These are phyloP conservation scores for Gossypium aridum DNA, from an alignment of 441 rosid genomes.

Conservation along the genomic window DNA sequence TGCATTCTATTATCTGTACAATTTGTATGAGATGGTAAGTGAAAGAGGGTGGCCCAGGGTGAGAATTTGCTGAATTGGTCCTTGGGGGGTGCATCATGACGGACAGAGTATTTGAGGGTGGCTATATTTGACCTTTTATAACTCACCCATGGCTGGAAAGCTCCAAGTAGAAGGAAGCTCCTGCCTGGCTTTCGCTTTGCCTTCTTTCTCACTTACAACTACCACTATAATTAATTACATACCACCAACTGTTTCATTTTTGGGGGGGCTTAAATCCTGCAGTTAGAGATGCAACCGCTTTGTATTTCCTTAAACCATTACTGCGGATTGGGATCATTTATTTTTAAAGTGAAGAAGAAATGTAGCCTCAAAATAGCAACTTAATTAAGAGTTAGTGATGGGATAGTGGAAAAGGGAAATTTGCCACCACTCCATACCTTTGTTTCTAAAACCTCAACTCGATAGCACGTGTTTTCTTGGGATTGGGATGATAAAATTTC, in stretches of 20 bases:
- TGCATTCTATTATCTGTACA: not conserved
- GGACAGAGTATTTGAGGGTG: not conserved
- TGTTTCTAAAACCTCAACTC: too few relatives aligned
- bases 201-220: not conserved
- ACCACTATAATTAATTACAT: not conserved
- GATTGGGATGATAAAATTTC: too few relatives aligned
- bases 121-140: constrained; percentile 8
- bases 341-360: not conserved
- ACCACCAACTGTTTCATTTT: not conserved
- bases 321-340: not conserved
- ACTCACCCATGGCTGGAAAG: not conserved
- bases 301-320: not conserved
- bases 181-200: not conserved
- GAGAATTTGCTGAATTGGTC: not conserved
- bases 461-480: too few relatives aligned
- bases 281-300: not conserved
- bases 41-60: not conserved
- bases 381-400: not conserved
- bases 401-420: not conserved
- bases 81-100: not conserved
- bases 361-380: not conserved
- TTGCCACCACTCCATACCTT: not conserved
- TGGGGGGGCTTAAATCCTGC: not conserved
- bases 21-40: not conserved
- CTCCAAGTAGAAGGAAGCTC: constrained; percentile 12